Evolutionary conservation across 164 flowering plant species (phyloP), one percentile per base, ranked within the genome.

Genomic region (Houttuynia cordata): DNA sequence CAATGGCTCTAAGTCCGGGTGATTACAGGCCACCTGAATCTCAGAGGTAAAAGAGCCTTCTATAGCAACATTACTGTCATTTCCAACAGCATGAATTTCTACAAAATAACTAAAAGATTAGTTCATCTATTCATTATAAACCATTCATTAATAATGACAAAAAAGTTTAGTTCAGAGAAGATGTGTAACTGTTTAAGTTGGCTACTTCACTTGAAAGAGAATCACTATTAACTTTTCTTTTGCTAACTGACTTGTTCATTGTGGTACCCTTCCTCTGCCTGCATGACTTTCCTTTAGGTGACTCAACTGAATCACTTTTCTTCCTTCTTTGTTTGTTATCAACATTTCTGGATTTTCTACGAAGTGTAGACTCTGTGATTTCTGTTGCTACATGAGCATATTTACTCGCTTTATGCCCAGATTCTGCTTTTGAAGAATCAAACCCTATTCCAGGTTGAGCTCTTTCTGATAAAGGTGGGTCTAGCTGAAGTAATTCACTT

Each of bases 241-340:
- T 72, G 24, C 51, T 52, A 51, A 40, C 57, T 20, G 72, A 65
- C 2, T 12, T 45, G 62, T 77, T 78, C 50, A 8, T 34, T 25
- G 57, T 59, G 20, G n/a, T 49, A 40, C 57, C 67, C 40, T 71
- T 74, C n/a, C n/a, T n/a, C 71, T 68, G 64, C 54, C 51, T 67
- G 55, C 62, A 49, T 55, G 71, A 62, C 66, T 61, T 74, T 60
- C 62, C 66, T 69, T 62, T 71, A 61, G 54, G 61, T 56, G 65
- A 50, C 50, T 56, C 70, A 13, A 66, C 67, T 47, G 73, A 51
- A 56, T 63, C 67, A 63, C 77, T 62, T 55, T 51, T 56, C 50
- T 66, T 69, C 47, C 79, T n/a, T n/a, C n/a, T 64, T 82, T 80
- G 63, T 58, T 71, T 23, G 13, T 42, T 72, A 24, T 24, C 34